Evolutionary conservation across 352 stramenopile species (phyloP).

Genomic region (Elongisporangium senticosum): DNA sequence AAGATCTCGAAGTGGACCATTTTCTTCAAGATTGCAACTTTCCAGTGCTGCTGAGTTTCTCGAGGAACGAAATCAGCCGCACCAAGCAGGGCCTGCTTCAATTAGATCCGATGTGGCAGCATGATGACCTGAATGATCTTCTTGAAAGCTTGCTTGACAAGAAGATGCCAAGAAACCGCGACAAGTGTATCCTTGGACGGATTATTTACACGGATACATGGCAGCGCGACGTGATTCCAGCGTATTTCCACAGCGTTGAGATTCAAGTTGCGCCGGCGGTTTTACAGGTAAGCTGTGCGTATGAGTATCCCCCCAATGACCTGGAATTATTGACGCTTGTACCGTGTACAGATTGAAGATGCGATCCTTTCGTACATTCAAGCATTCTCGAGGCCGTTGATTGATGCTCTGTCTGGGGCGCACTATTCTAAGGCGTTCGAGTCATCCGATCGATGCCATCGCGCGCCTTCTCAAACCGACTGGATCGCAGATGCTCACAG

Average conservation of each 20-base stretch:
- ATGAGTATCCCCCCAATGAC: background rate
- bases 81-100: slow-evolving; percentile 22
- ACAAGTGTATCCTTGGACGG: slow-evolving; percentile 29
- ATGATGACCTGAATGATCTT: slow-evolving; percentile 26
- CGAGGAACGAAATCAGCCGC: slow-evolving; percentile 10
- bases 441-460: background rate
- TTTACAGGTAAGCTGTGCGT: slow-evolving; percentile 44
- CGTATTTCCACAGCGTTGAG: slow-evolving; percentile 72
- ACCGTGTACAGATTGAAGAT: slow-evolving; percentile 40
- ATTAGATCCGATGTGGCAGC: slow-evolving; percentile 30
- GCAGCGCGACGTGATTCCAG: slow-evolving; percentile 29
- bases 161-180: slow-evolving; percentile 23
- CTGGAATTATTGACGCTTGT: background rate
- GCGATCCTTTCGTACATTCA: slow-evolving; percentile 41
- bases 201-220: slow-evolving; percentile 57
- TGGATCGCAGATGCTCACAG: background rate
- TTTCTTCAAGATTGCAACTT: slow-evolving; percentile 73
- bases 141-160: slow-evolving; percentile 30
- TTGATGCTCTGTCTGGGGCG: slow-evolving; percentile 23
- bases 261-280: slow-evolving; percentile 45
- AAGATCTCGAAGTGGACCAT: slow-evolving; percentile 59
- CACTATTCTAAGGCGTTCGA: background rate
- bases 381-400: slow-evolving; percentile 33
- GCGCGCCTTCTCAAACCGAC: background rate
- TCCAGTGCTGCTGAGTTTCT: slow-evolving; percentile 56